Evolutionary conservation across 768 basidiomycete species (phyloP).

Genomic region (Xanthoconium stramineum): DNA sequence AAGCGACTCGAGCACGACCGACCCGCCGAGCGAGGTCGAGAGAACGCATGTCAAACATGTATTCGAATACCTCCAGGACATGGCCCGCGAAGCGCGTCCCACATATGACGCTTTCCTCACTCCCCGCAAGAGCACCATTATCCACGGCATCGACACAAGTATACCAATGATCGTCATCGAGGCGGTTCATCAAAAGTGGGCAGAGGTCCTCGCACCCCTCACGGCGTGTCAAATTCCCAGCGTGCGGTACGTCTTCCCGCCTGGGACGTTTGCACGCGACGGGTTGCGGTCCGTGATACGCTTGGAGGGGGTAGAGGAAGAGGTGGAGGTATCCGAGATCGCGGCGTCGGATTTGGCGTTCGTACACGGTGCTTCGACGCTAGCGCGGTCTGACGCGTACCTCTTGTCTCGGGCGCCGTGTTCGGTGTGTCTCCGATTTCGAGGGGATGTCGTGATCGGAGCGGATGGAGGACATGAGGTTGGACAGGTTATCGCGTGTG

Average conservation of each 20-base stretch:
- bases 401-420: constrained; percentile 18
- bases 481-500: constrained; percentile 9
- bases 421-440: constrained; percentile 22
- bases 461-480: neutral
- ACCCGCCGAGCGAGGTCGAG: constrained; percentile 4
- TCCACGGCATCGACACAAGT: constrained; percentile 1
- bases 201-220: constrained; percentile 4
- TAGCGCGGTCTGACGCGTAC: constrained; percentile 19
- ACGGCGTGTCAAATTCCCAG: neutral
- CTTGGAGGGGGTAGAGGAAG: neutral
- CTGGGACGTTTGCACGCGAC: neutral
- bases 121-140: neutral
- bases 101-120: constrained; percentile 5
- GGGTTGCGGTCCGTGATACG: neutral
- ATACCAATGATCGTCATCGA: constrained; percentile 11
- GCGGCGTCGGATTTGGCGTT: constrained; percentile 11
- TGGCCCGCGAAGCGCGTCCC: constrained; percentile 1
- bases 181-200: constrained; percentile 9
- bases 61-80: constrained; percentile 6
- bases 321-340: constrained; percentile 7
- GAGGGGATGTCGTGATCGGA: neutral
- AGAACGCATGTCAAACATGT: constrained; percentile 15
- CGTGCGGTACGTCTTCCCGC: constrained; percentile 8
- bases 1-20: neutral
- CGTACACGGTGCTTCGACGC: constrained; percentile 2